Evolutionary conservation across 2,329 filamentous ascomycete species (phyloP).

Genomic region (Sclerotinia nivalis): DNA sequence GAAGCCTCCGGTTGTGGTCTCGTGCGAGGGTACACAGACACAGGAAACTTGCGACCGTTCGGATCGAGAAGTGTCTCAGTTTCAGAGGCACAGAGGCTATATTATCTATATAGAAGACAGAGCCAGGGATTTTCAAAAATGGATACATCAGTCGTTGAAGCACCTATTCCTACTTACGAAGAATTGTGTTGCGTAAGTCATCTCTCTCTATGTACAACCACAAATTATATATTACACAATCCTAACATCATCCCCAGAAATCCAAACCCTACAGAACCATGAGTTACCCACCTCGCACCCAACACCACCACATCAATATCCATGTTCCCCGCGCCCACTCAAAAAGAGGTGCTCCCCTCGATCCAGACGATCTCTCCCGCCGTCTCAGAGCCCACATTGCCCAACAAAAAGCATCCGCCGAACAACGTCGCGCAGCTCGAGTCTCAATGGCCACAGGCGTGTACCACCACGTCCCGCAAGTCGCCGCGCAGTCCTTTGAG

Average conservation of each 20-base stretch:
- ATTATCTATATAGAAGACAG: slow-evolving; percentile 7
- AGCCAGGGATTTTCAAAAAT: not conserved
- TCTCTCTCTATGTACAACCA: not conserved
- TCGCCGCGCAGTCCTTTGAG: slow-evolving; percentile 57
- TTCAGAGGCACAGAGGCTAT: slow-evolving; percentile 16
- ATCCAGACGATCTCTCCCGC: slow-evolving; percentile 56
- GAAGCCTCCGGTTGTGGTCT: slow-evolving; percentile 18
- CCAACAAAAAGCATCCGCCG: slow-evolving; percentile 49
- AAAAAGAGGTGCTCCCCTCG: slow-evolving; percentile 46
- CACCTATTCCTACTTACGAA: not conserved
- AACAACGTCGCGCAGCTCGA: slow-evolving; percentile 30
- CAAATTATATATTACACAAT: not conserved
- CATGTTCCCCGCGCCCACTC: slow-evolving; percentile 32
- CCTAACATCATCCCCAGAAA: not conserved
- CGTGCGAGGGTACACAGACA: slow-evolving; percentile 11
- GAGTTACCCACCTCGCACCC: slow-evolving; percentile 32
- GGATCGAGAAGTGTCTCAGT: slow-evolving; percentile 16
- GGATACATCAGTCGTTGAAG: not conserved
- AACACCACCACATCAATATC: not conserved
- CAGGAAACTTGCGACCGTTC: slow-evolving; percentile 5
- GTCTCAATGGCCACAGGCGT: slow-evolving; percentile 28
- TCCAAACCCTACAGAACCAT: slow-evolving; percentile 33
- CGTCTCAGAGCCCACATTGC: slow-evolving; percentile 53
- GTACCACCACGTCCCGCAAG: slow-evolving; percentile 55
- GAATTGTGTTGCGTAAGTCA: slow-evolving; percentile 9